phyloP scores from a whole-genome alignment of 352 stramenopile species.

The Phytophthora uliginosa region DNA sequence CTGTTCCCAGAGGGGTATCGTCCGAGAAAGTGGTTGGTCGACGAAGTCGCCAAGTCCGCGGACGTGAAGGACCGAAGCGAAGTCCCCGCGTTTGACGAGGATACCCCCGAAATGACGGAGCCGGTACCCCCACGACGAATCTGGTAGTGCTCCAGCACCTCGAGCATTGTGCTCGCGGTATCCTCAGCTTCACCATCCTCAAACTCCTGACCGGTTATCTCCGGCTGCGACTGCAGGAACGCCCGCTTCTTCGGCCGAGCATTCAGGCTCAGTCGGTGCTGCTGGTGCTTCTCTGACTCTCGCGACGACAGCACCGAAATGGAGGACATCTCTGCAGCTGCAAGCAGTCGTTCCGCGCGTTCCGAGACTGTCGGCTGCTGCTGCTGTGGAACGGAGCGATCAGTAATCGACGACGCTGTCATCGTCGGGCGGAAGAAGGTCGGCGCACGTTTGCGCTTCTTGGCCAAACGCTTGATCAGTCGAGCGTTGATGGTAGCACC shows the following conservation, averaged over 20 bases:
- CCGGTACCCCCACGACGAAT: slow-evolving; percentile 24
- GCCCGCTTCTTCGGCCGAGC: slow-evolving; percentile 39
- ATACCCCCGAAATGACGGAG: slow-evolving; percentile 43
- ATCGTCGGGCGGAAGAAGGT: slow-evolving; percentile 49
- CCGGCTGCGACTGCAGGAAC: slow-evolving; percentile 21
- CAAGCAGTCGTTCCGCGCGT: slow-evolving; percentile 28
- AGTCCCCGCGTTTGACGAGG: slow-evolving; percentile 49
- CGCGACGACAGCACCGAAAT: slow-evolving; percentile 78
- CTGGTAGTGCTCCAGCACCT: slow-evolving; percentile 75
- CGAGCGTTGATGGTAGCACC: slow-evolving; percentile 74
- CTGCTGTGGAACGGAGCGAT: slow-evolving; percentile 33
- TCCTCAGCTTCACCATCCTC: slow-evolving; percentile 4
- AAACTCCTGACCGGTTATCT: slow-evolving; percentile 24
- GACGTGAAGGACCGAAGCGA: slow-evolving; percentile 66
- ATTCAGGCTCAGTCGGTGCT: slow-evolving; percentile 67
- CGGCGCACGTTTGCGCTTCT: slow-evolving; percentile 57
- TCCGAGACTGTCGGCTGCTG: slow-evolving; percentile 15
- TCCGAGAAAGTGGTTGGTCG: slow-evolving; percentile 39
- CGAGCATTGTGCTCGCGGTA: slow-evolving; percentile 54
- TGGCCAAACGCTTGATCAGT: slow-evolving; percentile 72
- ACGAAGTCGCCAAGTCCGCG: slow-evolving; percentile 44
- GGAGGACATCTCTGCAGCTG: slow-evolving; percentile 53
- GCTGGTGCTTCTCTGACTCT: slow-evolving; percentile 79
- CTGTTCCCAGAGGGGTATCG: slow-evolving; percentile 41
- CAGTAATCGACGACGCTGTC: slow-evolving; percentile 41